Conservation (phyloP, 345 rosid species). For the Populus tremula region DNA sequence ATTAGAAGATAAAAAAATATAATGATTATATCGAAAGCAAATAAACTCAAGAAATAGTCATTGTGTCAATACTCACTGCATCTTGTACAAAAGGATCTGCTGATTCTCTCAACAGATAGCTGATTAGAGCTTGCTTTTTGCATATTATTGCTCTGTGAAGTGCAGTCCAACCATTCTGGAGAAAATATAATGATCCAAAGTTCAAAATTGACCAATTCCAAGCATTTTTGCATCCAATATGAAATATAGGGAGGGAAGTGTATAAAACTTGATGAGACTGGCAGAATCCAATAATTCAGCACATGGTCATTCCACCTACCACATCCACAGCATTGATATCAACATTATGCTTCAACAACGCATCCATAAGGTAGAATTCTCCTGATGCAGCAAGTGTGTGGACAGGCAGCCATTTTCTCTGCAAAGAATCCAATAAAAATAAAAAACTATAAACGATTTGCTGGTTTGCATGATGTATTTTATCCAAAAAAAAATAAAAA, state of each 20-base stretch:
- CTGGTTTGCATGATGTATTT: neutral
- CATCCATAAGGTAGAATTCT: slow-evolving; percentile 70
- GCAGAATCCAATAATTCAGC: neutral
- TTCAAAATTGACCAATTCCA: slow-evolving; percentile 2
- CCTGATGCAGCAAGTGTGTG: slow-evolving; percentile 91
- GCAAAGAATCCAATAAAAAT: neutral
- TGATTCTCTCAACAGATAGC: slow-evolving; percentile 86
- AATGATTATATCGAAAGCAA: neutral
- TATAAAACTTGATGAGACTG: neutral
- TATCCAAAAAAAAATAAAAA: neutral
- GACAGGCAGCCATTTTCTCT: slow-evolving; percentile 70
- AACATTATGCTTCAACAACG: slow-evolving; percentile 71
- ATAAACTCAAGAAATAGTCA: neutral
- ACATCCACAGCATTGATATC: slow-evolving; percentile 74
- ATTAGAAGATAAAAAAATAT: too few species aligned
- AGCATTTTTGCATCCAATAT: neutral
- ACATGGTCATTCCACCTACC: slow-evolving; percentile 37
- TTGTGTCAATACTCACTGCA: slow-evolving; percentile 43
- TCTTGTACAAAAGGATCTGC: slow-evolving; percentile 80
- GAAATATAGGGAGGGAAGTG: neutral
- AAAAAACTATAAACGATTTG: neutral
- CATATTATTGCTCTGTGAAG: slow-evolving; percentile 79
- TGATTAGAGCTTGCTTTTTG: slow-evolving; percentile 76
- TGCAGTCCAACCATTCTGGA: slow-evolving; percentile 79
- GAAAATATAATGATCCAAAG: slow-evolving; percentile 13